A percentile compares a stretch with the other conserved stretches of the same genome.
phyloP scores from a whole-genome alignment of 257 asterid genomes.

The Solanum arcanum region DNA sequence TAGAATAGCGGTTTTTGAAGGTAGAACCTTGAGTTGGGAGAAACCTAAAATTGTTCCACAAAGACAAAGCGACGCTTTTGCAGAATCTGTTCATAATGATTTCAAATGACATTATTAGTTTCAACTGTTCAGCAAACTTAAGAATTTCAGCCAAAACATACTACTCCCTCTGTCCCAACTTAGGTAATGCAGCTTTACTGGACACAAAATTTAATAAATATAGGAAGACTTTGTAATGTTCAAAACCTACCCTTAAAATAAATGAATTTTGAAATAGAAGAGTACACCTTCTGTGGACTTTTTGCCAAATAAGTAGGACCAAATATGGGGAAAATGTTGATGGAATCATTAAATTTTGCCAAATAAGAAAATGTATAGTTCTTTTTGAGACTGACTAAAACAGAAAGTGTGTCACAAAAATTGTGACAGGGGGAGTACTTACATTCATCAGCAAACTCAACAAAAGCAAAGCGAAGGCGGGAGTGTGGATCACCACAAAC shows the following conservation, averaged over 20 bases:
- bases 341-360: neutral
- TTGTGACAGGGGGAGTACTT: slow-evolving; percentile 6
- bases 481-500: slow-evolving; percentile 99
- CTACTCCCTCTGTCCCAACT: neutral
- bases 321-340: neutral
- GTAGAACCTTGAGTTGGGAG: slow-evolving; percentile 75
- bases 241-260: neutral
- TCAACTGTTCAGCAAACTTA: neutral
- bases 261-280: neutral
- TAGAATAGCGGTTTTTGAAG: slow-evolving; percentile 94
- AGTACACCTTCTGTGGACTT: neutral
- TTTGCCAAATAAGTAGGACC: neutral
- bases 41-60: slow-evolving; percentile 62
- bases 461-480: slow-evolving; percentile 96
- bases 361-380: neutral
- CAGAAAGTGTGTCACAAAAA: neutral
- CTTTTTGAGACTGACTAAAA: neutral
- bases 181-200: neutral
- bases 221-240: neutral
- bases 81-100: slow-evolving; percentile 50
- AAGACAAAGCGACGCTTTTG: slow-evolving; percentile 59
- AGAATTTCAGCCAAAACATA: neutral
- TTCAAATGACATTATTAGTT: neutral
- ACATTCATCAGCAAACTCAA: slow-evolving; percentile 90
- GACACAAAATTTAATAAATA: neutral